Base-by-base conservation (phyloP, 2,329 filamentous ascomycete species). In the Cercospora zeina region DNA sequence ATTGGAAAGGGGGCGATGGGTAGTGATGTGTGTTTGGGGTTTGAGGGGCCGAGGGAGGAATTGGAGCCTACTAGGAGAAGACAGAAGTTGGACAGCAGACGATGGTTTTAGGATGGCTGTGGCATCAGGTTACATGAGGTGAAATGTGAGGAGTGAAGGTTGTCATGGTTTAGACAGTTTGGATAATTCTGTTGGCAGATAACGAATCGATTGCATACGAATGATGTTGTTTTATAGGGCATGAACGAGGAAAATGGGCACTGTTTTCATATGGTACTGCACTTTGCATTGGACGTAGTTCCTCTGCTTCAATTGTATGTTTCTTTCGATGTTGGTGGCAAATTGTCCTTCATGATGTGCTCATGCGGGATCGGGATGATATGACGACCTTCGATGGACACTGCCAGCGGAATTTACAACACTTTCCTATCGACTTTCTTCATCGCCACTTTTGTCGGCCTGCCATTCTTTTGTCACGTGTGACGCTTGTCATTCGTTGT, bases 41-140 rank as follows among this genome's bases (percentile, higher is more conserved):
- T 76, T 66, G 69, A 75, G 36, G 78, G 77, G 9, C 79, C 79
- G 7, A 74, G 78, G 54, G 78, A 80, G 67, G 78, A 81, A 62
- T 68, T 74, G 2, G 78, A 81, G 70, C 67, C 65, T 54, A 73
- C 72, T 47, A 71, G 78, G 61, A 74, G 77, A 68, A 75, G 70
- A 72, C 70, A 71, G 21, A 81, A 81, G 71, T 62, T 80, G 64
- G 75, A 77, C 60, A 65, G 62, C 19, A 73, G 79, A 65, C 60
- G 75, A 57, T 81, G 79, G 79, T 81, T 81, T 64, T 80, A 65
- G 68, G 19, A 13, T 14, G 13, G n/a, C 19, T 31, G 36, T 39
- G 36, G 8, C 2, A 16, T 39, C 24, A 27, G 24, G n/a, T n/a
- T n/a, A n/a, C 24, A 27, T 27, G 3, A 27, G 24, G 24, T 27